These are phyloP conservation scores for Ascoidea tarda DNA, from an alignment of 805 yeast species.

Conservation along the genomic window DNA sequence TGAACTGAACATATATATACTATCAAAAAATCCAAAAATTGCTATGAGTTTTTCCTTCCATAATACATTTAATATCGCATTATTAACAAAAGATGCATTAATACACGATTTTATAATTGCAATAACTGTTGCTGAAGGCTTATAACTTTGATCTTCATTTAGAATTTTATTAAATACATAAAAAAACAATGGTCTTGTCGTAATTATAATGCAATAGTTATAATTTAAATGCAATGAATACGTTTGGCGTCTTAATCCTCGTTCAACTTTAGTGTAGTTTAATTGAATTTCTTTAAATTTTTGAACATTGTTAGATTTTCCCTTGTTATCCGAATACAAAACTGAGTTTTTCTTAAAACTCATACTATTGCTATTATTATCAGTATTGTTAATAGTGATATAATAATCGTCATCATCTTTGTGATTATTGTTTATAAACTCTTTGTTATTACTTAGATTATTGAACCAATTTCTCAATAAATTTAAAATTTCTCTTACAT, in stretches of 20 bases:
- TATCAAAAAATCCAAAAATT: constrained; percentile 2
- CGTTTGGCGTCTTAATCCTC: not conserved
- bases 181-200: constrained; percentile 7
- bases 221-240: constrained; percentile 6
- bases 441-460: not conserved
- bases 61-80: constrained; percentile 2
- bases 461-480: constrained; percentile 3
- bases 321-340: not conserved
- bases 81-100: constrained; percentile 4
- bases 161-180: constrained; percentile 5
- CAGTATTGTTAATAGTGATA: not conserved
- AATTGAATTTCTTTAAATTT: not conserved
- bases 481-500: constrained; percentile 5
- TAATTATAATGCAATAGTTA: constrained; percentile 5
- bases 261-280: constrained; percentile 1
- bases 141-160: not conserved
- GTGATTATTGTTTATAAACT: too few relatives aligned
- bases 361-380: not conserved
- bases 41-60: not conserved
- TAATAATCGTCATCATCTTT: too few relatives aligned
- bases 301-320: too few relatives aligned
- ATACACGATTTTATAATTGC: constrained; percentile 6
- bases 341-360: not conserved
- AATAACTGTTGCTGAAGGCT: not conserved
- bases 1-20: constrained; percentile 4